Conservation (phyloP, 1,284 basidiomycete species). For the Tetrapyrgos nigripes region DNA sequence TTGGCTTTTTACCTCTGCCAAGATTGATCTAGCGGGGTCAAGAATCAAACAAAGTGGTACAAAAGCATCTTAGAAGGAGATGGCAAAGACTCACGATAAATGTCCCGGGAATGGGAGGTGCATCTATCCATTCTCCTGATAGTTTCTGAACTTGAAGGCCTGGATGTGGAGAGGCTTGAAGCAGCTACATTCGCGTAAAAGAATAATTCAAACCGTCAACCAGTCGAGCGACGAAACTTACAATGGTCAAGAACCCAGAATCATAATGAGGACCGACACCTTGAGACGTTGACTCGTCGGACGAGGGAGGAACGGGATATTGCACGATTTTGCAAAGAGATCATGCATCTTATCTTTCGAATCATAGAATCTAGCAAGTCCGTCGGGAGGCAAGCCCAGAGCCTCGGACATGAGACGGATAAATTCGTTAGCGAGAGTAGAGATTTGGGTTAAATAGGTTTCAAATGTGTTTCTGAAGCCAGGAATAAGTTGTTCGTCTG, state of each 20-base stretch:
- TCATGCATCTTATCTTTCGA: slow-evolving; percentile 61
- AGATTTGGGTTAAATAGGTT: slow-evolving; percentile 59
- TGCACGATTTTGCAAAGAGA: slow-evolving; percentile 71
- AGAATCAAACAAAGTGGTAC: too few species aligned
- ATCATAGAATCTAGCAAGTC: slow-evolving; percentile 62
- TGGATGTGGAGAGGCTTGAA: slow-evolving; percentile 69
- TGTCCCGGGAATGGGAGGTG: slow-evolving; percentile 71
- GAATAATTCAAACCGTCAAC: too few species aligned
- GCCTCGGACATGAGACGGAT: slow-evolving; percentile 62
- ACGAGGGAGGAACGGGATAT: slow-evolving; percentile 60
- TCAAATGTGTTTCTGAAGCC: slow-evolving; percentile 61
- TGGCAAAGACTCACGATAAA: slow-evolving; percentile 58
- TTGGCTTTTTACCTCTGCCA: slow-evolving; percentile 14
- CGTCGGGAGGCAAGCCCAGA: slow-evolving; percentile 59
- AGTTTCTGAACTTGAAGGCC: slow-evolving; percentile 76
- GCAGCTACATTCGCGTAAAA: too few species aligned
- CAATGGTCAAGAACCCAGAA: slow-evolving; percentile 73
- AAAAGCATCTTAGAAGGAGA: slow-evolving; percentile 28
- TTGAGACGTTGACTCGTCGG: slow-evolving; percentile 49
- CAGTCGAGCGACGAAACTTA: too few species aligned
- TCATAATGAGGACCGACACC: slow-evolving; percentile 79
- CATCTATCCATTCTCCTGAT: slow-evolving; percentile 76
- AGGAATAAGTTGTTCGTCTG: slow-evolving; percentile 62
- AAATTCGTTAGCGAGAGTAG: slow-evolving; percentile 63
- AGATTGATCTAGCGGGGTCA: slow-evolving; percentile 24